A percentile compares a stretch with the other conserved stretches of the same genome.
phyloP scores from a whole-genome alignment of 1,284 basidiomycete genomes.

The Takashimella koratensis region DNA sequence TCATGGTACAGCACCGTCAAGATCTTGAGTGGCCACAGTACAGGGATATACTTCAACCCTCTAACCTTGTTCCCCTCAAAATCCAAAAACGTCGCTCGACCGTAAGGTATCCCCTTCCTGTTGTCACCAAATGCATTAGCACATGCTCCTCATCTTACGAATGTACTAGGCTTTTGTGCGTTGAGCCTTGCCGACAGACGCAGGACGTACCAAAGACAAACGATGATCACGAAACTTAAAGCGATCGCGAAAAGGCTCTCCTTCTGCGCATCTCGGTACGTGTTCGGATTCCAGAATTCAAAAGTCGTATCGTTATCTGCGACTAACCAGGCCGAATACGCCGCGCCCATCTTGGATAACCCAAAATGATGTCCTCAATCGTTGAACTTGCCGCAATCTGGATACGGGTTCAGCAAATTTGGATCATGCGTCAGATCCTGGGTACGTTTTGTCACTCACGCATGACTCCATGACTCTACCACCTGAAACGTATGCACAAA shows the following conservation, averaged over 20 bases:
- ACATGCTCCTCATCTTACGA: no score
- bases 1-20: conserved; percentile 38
- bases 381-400: no score
- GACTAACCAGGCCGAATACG: not conserved
- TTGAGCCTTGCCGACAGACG: no score
- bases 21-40: conserved; percentile 31
- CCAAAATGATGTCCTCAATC: no score
- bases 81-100: not conserved
- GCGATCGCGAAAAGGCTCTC: not conserved
- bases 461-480: no score
- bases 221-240: not conserved
- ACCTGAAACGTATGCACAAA: no score
- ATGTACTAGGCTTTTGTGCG: no score
- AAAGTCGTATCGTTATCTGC: not conserved
- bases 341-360: no score
- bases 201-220: not conserved
- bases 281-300: not conserved
- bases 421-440: no score
- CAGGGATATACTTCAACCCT: conserved; percentile 5
- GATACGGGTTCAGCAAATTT: no score
- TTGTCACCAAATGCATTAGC: no score
- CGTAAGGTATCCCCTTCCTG: not conserved
- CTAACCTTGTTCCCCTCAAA: not conserved
- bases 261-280: not conserved
- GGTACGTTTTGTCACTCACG: no score